Percentiles rank a stretch among this genome's conserved stretches.
Conservation (phyloP, 495 filamentous ascomycete genomes). For the Aspergillus sclerotiicarbonarius region DNA sequence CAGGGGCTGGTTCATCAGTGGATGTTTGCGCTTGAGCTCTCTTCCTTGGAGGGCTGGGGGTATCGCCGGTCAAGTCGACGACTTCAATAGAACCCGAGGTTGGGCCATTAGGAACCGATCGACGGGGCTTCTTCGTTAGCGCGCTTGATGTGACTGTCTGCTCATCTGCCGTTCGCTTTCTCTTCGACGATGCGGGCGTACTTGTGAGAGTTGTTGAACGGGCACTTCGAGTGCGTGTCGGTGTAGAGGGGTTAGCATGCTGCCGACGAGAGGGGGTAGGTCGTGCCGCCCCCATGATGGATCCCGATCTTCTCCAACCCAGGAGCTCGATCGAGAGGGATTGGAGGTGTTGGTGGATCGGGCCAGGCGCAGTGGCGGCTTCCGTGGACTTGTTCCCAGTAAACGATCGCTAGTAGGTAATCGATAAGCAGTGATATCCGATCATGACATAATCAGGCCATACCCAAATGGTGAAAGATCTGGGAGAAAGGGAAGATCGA, state of each 20-base stretch:
- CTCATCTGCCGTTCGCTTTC: slow-evolving; percentile 15
- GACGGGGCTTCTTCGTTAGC: slow-evolving; percentile 1
- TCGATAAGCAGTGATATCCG: neutral
- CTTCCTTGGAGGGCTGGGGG: slow-evolving; percentile 14
- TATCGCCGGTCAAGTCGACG: slow-evolving; percentile 23
- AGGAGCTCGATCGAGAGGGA: neutral
- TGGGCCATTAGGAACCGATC: neutral
- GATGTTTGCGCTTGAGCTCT: slow-evolving; percentile 21
- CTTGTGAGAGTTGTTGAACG: neutral
- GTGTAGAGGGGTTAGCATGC: neutral
- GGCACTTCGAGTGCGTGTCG: neutral
- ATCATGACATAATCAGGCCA: neutral
- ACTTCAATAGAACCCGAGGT: neutral
- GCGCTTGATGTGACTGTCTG: neutral
- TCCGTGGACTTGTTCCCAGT: neutral
- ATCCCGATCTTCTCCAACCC: neutral
- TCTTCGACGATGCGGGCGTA: slow-evolving; percentile 10
- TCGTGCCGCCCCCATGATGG: neutral
- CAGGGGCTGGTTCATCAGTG: slow-evolving; percentile 15
- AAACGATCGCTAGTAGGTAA: neutral
- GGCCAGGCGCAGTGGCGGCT: neutral
- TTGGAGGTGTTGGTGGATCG: neutral
- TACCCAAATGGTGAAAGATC: neutral
- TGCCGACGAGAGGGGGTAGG: neutral
- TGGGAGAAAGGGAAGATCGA: neutral